Base-by-base conservation (phyloP, 2,329 filamentous ascomycete genomes). In the Colletotrichum liriopes region DNA sequence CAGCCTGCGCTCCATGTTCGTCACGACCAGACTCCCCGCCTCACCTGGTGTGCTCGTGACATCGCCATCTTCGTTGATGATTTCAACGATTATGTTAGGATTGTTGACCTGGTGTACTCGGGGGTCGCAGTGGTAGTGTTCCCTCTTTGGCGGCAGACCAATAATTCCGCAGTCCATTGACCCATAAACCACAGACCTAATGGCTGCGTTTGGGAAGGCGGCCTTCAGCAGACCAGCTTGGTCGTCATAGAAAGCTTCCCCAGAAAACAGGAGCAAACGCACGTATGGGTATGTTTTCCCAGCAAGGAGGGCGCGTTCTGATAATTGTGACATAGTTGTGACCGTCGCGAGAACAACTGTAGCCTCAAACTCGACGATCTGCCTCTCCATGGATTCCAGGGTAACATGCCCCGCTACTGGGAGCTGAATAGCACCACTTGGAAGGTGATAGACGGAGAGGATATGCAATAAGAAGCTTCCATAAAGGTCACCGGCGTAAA, bases 401-500 rank as follows among this genome's bases (percentile, higher is more conserved):
- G 45, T 49, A 8, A 72, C 65, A 23, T 72, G 69, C 2, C 69
- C 69, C 6, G 69, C 65, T 5, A 72, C 47, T 6, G 69, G 69
- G 3, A 72, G 52, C 16, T 72, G 65, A 3, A 72, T 54, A 20
- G 69, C 65, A 18, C 69, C 69, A 18, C 52, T 35, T 5, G 69
- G 29, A 5, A 69, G 45, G 59, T 72, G 59, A 5, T 72, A 72
- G 16, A 72, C 69, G 3, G 69, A 72, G n/a, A 72, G 18, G 54
- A 69, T 51, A 45, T 72, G 69, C 47, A 72, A 39, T 37, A 72
- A 39, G 47, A 72, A 72, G 18, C 69, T 72, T 12, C 69, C 69
- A 32, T 72, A 72, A 23, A 72, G 65, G 47, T 72, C 69, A 23
- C 69, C 65, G 14, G 69, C 69, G 47, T 69, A 72, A n/a, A 72